Percentiles rank a stretch among this genome's conserved stretches.
These are phyloP conservation scores for Candida sphagnicola DNA, from an alignment of 805 yeast species.

Conservation along the genomic window DNA sequence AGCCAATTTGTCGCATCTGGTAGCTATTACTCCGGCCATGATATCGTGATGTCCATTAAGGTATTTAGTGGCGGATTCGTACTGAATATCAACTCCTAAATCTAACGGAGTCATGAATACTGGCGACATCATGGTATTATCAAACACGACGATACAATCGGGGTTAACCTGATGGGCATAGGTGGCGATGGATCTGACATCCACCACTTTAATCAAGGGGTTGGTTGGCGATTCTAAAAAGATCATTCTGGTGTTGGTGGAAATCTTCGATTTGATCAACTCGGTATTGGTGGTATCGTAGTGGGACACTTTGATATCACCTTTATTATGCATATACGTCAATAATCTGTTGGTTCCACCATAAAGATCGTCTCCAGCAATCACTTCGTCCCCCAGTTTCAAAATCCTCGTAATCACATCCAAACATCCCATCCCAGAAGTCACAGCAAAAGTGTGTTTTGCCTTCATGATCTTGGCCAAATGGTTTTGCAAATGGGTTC, in stretches of 20 bases:
- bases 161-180: slow-evolving; percentile 68
- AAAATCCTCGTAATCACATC: slow-evolving; percentile 78
- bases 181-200: slow-evolving; percentile 62
- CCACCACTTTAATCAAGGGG: slow-evolving; percentile 86
- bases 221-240: slow-evolving; percentile 91
- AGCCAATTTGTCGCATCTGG: slow-evolving; percentile 59
- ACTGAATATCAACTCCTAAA: slow-evolving; percentile 85
- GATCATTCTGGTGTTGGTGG: slow-evolving; percentile 63
- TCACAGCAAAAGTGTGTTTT: slow-evolving; percentile 72
- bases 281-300: slow-evolving; percentile 77
- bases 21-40: slow-evolving; percentile 92
- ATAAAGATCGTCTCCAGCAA: slow-evolving; percentile 92
- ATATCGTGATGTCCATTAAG: slow-evolving; percentile 93
- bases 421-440: slow-evolving; percentile 90
- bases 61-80: slow-evolving; percentile 91
- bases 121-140: slow-evolving; percentile 97
- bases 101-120: slow-evolving; percentile 79
- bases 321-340: slow-evolving; percentile 62
- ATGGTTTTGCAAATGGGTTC: slow-evolving; percentile 76
- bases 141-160: slow-evolving; percentile 72
- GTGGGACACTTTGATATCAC: slow-evolving; percentile 65
- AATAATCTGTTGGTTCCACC: slow-evolving; percentile 91
- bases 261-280: slow-evolving; percentile 54
- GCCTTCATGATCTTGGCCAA: slow-evolving; percentile 77
- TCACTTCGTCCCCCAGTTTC: slow-evolving; percentile 81